Conservation (phyloP, 179 eudicot species). For the Camellia oleifera region DNA sequence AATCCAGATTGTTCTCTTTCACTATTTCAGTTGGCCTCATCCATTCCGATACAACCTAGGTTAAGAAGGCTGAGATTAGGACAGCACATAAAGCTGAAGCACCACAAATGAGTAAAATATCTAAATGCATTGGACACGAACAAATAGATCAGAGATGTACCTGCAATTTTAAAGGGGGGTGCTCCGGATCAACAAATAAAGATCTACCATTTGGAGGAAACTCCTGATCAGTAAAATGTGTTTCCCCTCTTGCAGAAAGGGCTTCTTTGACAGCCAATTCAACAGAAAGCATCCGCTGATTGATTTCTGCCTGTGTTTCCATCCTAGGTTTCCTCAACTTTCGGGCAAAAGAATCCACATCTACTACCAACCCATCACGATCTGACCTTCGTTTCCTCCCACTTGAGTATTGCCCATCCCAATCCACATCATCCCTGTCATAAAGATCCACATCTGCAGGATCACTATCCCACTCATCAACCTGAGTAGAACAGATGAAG, state of each 20-base stretch:
- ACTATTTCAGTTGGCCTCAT: slow-evolving; percentile 80
- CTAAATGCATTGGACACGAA: slow-evolving; percentile 10
- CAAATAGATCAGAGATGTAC: slow-evolving; percentile 28
- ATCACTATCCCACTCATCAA: slow-evolving; percentile 98
- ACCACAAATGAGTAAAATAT: neutral
- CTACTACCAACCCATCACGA: slow-evolving; percentile 70
- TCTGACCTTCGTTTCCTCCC: slow-evolving; percentile 92
- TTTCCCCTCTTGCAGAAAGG: slow-evolving; percentile 82
- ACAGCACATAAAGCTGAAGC: neutral
- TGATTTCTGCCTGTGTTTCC: slow-evolving; percentile 84
- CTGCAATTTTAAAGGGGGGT: slow-evolving; percentile 81
- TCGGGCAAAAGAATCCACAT: slow-evolving; percentile 87
- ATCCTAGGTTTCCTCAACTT: slow-evolving; percentile 78
- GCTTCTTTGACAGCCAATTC: slow-evolving; percentile 97
- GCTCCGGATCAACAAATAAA: slow-evolving; percentile 77
- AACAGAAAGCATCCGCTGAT: slow-evolving; percentile 91
- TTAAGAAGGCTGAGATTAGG: slow-evolving; percentile 19
- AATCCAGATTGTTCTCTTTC: slow-evolving; percentile 58
- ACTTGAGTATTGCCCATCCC: slow-evolving; percentile 99
- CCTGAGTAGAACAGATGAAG: slow-evolving; percentile 38
- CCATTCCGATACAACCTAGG: slow-evolving; percentile 92
- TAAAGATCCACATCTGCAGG: slow-evolving; percentile 98
- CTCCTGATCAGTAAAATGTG: slow-evolving; percentile 88
- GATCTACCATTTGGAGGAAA: slow-evolving; percentile 90
- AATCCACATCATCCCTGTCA: slow-evolving; percentile 96